Conservation (phyloP, 441 rosid species). For the Metrosideros polymorpha region DNA sequence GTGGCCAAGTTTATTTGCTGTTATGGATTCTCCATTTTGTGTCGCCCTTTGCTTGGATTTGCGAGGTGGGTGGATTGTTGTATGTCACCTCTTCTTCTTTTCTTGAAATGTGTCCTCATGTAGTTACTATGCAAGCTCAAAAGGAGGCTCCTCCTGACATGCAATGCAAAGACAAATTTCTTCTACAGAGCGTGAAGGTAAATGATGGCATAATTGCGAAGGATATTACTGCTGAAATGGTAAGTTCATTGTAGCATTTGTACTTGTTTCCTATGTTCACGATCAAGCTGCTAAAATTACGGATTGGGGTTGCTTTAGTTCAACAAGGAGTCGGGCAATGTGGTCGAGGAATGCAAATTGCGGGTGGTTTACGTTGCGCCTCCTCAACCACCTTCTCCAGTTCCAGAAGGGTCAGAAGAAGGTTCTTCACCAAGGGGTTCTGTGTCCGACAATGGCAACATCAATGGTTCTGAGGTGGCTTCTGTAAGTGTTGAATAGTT, state of each 20-base stretch:
- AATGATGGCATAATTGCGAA: slow-evolving; percentile 32
- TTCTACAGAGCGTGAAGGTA: slow-evolving; percentile 57
- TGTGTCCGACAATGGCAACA: slow-evolving; percentile 40
- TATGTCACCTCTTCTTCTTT: not conserved
- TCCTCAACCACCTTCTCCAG: slow-evolving; percentile 73
- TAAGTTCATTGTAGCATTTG: not conserved
- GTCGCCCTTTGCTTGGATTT: not conserved
- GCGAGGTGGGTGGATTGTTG: not conserved
- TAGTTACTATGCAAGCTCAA: slow-evolving; percentile 83
- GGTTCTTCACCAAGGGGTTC: slow-evolving; percentile 67
- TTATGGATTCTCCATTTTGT: not conserved
- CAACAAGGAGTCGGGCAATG: slow-evolving; percentile 58
- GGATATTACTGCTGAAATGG: slow-evolving; percentile 71
- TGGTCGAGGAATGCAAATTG: slow-evolving; percentile 68
- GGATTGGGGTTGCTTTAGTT: slow-evolving; percentile 28
- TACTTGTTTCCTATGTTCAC: not conserved
- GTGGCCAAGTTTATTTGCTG: not conserved
- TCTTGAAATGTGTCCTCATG: not conserved
- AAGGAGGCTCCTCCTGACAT: slow-evolving; percentile 67
- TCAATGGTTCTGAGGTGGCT: slow-evolving; percentile 34
- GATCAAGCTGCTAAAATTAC: not conserved
- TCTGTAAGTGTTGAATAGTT: slow-evolving; percentile 25
- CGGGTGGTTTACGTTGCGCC: slow-evolving; percentile 61
- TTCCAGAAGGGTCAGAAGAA: slow-evolving; percentile 68
- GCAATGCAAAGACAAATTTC: slow-evolving; percentile 80